Conservation (phyloP, 805 yeast species). For the Cyberlindnera mycetangii region DNA sequence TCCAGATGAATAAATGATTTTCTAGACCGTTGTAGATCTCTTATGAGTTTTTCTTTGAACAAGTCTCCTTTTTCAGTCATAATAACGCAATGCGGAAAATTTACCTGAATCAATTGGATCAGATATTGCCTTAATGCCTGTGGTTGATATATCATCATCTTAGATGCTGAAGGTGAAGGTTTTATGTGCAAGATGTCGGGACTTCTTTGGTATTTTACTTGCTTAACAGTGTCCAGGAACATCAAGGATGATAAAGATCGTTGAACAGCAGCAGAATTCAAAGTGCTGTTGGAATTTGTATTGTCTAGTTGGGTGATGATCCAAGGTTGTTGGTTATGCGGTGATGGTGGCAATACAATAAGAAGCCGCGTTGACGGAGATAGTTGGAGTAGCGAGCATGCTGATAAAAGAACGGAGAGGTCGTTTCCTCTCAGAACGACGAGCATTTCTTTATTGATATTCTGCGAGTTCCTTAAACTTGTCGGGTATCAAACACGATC, state of each 20-base stretch:
- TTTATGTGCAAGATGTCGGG: background rate
- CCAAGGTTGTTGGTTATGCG: constrained; percentile 5
- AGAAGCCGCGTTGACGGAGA: background rate
- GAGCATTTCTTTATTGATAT: constrained; percentile 3
- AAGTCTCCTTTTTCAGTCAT: background rate
- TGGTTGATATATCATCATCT: constrained; percentile 7
- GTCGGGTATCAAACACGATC: background rate
- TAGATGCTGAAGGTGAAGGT: constrained; percentile 7
- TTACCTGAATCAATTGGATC: background rate
- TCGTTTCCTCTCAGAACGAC: constrained; percentile 8
- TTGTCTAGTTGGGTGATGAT: constrained; percentile 1
- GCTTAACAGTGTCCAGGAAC: constrained; percentile 6
- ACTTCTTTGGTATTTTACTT: background rate
- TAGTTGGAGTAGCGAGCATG: background rate
- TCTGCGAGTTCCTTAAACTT: background rate
- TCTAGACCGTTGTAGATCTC: constrained; percentile 1
- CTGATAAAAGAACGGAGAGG: constrained; percentile 4
- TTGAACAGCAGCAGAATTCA: constrained; percentile 5
- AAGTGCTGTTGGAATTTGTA: background rate
- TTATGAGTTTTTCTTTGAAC: background rate
- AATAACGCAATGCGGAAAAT: background rate
- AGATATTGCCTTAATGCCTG: constrained; percentile 5
- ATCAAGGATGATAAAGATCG: constrained; percentile 9
- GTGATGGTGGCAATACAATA: background rate
- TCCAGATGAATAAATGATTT: background rate